Percentiles rank a stretch among this genome's conserved stretches.
phyloP scores from a whole-genome alignment of 306 rosid species.

The Dalbergia cochinchinensis region DNA sequence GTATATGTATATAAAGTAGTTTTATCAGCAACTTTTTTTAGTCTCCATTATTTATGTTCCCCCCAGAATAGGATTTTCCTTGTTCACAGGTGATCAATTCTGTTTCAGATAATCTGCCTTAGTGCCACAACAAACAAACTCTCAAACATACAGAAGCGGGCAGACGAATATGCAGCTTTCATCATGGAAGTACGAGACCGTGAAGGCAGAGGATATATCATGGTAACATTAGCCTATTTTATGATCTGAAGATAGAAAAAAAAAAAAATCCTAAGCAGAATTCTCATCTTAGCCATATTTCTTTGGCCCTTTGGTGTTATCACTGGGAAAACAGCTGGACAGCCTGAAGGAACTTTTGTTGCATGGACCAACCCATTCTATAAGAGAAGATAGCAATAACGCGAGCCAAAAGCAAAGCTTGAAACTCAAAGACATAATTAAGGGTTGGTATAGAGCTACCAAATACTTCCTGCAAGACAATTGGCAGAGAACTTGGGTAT shows the following conservation, averaged over 20 bases:
- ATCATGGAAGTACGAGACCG: conserved; percentile 83
- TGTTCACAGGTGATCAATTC: conserved; percentile 18
- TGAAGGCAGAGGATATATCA: conserved; percentile 64
- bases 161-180: conserved; percentile 78
- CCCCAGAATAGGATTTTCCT: conserved; percentile 14
- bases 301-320: conserved; percentile 35
- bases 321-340: conserved; percentile 54
- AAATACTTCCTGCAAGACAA: conserved; percentile 67
- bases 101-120: conserved; percentile 65
- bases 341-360: conserved; percentile 61
- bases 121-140: conserved; percentile 78
- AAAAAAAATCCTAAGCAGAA: background rate
- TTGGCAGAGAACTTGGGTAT: conserved; percentile 70
- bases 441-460: conserved; percentile 45
- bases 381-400: conserved; percentile 57
- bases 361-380: conserved; percentile 58
- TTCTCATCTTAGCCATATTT: conserved; percentile 40
- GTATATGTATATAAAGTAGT: background rate
- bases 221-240: conserved; percentile 53
- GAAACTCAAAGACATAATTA: conserved; percentile 51
- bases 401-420: conserved; percentile 65
- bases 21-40: conserved; percentile 14
- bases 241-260: background rate
- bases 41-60: conserved; percentile 6
- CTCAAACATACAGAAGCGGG: conserved; percentile 66